Base-by-base conservation (phyloP, 2,329 filamentous ascomycete species). In the Tolypocladium tropicale region DNA sequence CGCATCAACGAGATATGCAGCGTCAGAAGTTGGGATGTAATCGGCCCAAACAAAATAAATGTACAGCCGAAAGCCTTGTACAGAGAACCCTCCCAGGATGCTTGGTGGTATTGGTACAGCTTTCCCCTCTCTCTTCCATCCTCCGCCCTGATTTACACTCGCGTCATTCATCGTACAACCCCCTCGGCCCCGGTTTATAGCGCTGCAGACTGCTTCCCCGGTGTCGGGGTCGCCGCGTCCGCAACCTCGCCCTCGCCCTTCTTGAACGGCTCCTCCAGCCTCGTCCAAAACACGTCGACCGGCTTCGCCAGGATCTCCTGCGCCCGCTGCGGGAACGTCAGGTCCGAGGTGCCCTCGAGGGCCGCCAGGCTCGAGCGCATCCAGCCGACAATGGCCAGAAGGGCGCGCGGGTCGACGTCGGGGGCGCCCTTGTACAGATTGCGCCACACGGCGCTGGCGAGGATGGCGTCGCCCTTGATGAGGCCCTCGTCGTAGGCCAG, bases 401-500 rank as follows among this genome's bases (percentile, higher is more conserved):
- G 68, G 32, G 69, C 63, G 54, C 79, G 70, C 37, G 77, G 70
- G 60, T 84, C 79, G 18, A 76, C 73, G 58, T 81, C 76, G 32
- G 76, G 73, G 52, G 74, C 71, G 25, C 83, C 90, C 74, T 93
- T 91, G 78, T 90, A 95, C 56, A 99, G 68, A 72, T 97, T 97
- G 66, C 94, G 81, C 94, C 94, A 99, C 52, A 99, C 78, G 10
- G 94, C 94, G 46, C 88, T 79, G 4, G 86, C 89, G 16, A 94
- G 78, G 56, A 89, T 82, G 16, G 88, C 85, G 68, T 95, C 90
- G 11, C 88, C 87, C 70, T 85, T 86, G 62, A 85, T 78, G 49
- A 95, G 68, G 0, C 88, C 90, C 74, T 94, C 89, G 68, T 95
- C 90, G 69, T 92, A 94, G 2, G 90, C 89, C 9, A 91, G 80